phyloP scores from a whole-genome alignment of 176 grass and related monocot genomes.

The Metroxylon sagu region DNA sequence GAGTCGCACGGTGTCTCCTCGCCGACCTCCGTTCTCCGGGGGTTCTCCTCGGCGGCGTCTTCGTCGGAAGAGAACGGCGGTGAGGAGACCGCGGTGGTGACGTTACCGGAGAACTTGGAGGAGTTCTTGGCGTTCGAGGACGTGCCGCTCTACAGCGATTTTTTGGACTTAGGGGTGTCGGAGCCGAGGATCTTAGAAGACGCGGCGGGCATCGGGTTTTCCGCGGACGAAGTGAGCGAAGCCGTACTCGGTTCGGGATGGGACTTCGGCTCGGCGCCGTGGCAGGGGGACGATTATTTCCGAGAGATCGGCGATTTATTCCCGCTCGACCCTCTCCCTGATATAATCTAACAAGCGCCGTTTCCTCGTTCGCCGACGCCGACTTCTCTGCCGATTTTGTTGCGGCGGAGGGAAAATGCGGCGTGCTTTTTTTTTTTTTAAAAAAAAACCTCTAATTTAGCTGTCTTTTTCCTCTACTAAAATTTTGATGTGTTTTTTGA shows the following conservation, averaged over 20 bases:
- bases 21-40: constrained; percentile 9
- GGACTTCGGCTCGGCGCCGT: neutral
- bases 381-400: too few species aligned
- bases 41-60: neutral
- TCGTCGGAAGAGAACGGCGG: neutral
- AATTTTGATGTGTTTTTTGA: too few species aligned
- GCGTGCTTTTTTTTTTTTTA: too few species aligned
- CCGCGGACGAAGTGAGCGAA: constrained; percentile 6
- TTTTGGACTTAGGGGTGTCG: neutral
- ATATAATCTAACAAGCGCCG: neutral
- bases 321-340: constrained; percentile 27
- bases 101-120: neutral
- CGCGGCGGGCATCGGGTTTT: neutral
- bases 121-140: neutral
- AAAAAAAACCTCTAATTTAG: too few species aligned
- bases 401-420: too few species aligned
- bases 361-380: too few species aligned
- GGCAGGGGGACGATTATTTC: constrained; percentile 24
- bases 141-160: neutral
- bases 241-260: constrained; percentile 7
- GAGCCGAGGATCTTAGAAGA: neutral
- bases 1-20: constrained; percentile 1
- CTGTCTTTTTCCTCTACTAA: too few species aligned
- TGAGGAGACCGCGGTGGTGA: neutral
- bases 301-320: constrained; percentile 32